phyloP scores from a whole-genome alignment of 2,329 filamentous ascomycete genomes.

The Colletotrichum sojae region DNA sequence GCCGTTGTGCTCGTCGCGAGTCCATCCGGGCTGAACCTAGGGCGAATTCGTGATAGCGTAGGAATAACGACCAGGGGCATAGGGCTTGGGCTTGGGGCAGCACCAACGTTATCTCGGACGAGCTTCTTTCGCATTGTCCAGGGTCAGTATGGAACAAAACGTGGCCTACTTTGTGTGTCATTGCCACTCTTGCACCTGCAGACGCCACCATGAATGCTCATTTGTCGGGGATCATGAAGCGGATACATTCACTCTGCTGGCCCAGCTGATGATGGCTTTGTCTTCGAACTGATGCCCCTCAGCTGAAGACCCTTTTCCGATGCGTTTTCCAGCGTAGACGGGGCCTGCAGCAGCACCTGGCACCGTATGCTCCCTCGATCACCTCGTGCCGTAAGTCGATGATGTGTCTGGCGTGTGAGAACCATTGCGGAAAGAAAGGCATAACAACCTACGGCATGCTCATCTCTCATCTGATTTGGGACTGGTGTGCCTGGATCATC shows the following conservation, averaged over 20 bases:
- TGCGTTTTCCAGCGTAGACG: background rate
- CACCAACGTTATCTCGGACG: slow-evolving; percentile 4
- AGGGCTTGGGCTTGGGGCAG: slow-evolving; percentile 32
- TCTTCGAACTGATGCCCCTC: background rate
- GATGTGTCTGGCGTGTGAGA: background rate
- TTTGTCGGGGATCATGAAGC: slow-evolving; percentile 1
- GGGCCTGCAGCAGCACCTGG: slow-evolving; percentile 3
- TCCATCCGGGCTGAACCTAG: background rate
- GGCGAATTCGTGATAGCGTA: slow-evolving; percentile 18
- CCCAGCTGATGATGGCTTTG: background rate
- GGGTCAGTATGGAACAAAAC: background rate
- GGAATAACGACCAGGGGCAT: slow-evolving; percentile 20
- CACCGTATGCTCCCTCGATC: background rate
- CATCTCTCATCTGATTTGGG: slow-evolving; percentile 1
- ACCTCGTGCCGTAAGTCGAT: background rate
- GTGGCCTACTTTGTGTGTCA: background rate
- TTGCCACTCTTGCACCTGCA: slow-evolving; percentile 1
- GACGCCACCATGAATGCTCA: background rate
- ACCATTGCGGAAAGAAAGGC: background rate
- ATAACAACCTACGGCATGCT: background rate
- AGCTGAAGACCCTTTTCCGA: no score
- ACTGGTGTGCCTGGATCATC: slow-evolving; percentile 33
- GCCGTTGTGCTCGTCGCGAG: slow-evolving; percentile 2
- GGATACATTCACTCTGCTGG: background rate
- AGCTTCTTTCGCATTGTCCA: background rate